Percentiles rank a stretch among this genome's conserved stretches.
phyloP scores from a whole-genome alignment of 495 filamentous ascomycete genomes.

The Elasticomyces elasticus region DNA sequence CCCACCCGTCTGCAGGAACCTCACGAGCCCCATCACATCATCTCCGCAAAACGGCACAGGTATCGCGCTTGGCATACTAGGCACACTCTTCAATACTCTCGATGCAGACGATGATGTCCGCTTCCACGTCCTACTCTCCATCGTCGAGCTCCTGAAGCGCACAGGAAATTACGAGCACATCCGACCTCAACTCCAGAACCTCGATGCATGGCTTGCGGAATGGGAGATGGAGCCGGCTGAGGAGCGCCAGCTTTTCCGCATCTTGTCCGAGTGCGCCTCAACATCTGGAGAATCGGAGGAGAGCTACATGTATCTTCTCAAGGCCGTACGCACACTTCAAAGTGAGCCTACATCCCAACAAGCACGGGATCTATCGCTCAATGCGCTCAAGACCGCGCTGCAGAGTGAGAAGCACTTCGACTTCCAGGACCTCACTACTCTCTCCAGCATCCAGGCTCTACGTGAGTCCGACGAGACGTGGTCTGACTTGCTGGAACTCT shows the following conservation, averaged over 20 bases:
- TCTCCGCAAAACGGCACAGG: slow-evolving; percentile 75
- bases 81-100: slow-evolving; percentile 95
- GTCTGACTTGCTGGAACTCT: slow-evolving; percentile 88
- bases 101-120: slow-evolving; percentile 59
- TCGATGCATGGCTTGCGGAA: slow-evolving; percentile 68
- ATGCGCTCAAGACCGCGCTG: slow-evolving; percentile 74
- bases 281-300: slow-evolving; percentile 66
- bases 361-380: slow-evolving; percentile 71
- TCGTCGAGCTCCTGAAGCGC: slow-evolving; percentile 68
- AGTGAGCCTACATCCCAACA: slow-evolving; percentile 52
- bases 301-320: slow-evolving; percentile 72
- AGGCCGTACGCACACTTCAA: slow-evolving; percentile 74
- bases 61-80: slow-evolving; percentile 76
- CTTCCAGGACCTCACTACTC: slow-evolving; percentile 82
- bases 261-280: slow-evolving; percentile 65
- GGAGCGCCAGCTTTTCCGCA: slow-evolving; percentile 67
- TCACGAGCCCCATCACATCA: slow-evolving; percentile 73
- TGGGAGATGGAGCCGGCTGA: slow-evolving; percentile 81
- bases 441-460: slow-evolving; percentile 79
- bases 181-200: slow-evolving; percentile 62
- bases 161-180: slow-evolving; percentile 58
- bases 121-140: slow-evolving; percentile 79
- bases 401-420: slow-evolving; percentile 69
- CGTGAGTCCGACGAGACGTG: slow-evolving; percentile 69
- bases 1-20: slow-evolving; percentile 72